Percentiles rank a stretch among this genome's conserved stretches.
phyloP scores from a whole-genome alignment of 129 eudicot genomes.

The Solidago caesia region DNA sequence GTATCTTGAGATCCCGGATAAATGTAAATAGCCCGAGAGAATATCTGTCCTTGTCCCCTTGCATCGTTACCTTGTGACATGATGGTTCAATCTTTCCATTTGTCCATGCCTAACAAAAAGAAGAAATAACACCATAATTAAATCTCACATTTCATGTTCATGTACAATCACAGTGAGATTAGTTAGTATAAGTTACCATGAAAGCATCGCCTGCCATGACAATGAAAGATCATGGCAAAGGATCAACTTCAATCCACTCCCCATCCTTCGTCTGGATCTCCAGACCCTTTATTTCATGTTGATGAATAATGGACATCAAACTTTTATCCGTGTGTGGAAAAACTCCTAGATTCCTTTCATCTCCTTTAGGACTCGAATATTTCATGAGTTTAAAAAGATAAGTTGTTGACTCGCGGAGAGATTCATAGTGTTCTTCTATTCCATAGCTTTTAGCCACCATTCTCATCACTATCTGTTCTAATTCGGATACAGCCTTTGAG shows the following conservation, averaged over 20 bases:
- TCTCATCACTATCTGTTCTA: constrained; percentile 53
- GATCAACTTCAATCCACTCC: constrained; percentile 52
- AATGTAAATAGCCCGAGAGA: constrained; percentile 57
- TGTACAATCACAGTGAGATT: not conserved
- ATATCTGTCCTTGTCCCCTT: constrained; percentile 41
- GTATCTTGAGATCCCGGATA: constrained; percentile 43
- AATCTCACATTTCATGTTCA: not conserved
- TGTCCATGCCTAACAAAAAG: constrained; percentile 54
- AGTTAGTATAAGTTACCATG: constrained; percentile 29
- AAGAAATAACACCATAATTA: not conserved
- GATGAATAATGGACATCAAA: constrained; percentile 58
- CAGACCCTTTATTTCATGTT: constrained; percentile 49
- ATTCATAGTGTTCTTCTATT: constrained; percentile 37
- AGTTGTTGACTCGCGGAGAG: constrained; percentile 31
- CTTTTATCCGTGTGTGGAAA: constrained; percentile 64
- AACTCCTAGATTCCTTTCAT: constrained; percentile 41
- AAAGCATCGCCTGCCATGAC: constrained; percentile 74
- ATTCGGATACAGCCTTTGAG: constrained; percentile 44
- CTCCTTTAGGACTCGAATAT: constrained; percentile 34
- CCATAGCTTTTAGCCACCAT: constrained; percentile 58
- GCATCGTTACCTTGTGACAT: constrained; percentile 55
- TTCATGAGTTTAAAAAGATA: constrained; percentile 53
- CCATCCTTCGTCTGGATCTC: constrained; percentile 51
- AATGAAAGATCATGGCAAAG: constrained; percentile 49
- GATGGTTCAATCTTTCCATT: constrained; percentile 57